Percentiles rank a stretch among this genome's conserved stretches.
These are phyloP conservation scores for Diplotaxis tenuifolia DNA, from an alignment of 345 rosid species.

Conservation along the genomic window DNA sequence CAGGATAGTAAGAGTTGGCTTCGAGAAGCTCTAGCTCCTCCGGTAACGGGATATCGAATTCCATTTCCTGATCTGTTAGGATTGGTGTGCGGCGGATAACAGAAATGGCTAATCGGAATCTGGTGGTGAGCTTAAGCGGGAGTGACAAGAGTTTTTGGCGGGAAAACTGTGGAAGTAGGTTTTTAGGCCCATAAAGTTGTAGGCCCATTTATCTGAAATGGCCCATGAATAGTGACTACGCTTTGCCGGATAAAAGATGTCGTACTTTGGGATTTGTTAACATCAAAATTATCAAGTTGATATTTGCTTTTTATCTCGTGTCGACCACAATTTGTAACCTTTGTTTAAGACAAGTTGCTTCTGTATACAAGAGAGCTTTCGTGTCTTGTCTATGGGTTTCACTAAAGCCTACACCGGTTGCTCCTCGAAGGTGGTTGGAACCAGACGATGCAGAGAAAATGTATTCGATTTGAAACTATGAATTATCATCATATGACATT, in stretches of 20 bases:
- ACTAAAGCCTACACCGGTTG: not conserved
- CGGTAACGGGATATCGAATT: constrained; percentile 68
- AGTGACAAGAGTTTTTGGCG: too few relatives aligned
- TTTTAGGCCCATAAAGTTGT: too few relatives aligned
- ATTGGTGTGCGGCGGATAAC: not conserved
- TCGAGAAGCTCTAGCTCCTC: constrained; percentile 95
- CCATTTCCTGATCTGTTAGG: constrained; percentile 37
- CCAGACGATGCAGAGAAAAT: not conserved
- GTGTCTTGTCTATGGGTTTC: not conserved
- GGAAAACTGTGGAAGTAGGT: too few relatives aligned
- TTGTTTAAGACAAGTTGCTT: not conserved
- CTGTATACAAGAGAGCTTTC: not conserved
- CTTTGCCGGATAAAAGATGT: too few relatives aligned
- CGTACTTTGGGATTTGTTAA: too few relatives aligned
- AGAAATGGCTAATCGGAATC: too few relatives aligned
- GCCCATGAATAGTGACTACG: not conserved
- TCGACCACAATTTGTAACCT: not conserved
- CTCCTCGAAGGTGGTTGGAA: not conserved
- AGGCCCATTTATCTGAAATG: not conserved
- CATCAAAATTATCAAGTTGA: too few relatives aligned
- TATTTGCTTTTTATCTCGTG: not conserved
- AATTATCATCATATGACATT: not conserved
- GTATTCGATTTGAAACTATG: not conserved
- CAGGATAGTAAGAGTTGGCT: constrained; percentile 52
- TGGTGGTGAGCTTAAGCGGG: too few relatives aligned